Base-by-base conservation (phyloP, 208 protist genomes). In the Zelonia costaricensis region DNA sequence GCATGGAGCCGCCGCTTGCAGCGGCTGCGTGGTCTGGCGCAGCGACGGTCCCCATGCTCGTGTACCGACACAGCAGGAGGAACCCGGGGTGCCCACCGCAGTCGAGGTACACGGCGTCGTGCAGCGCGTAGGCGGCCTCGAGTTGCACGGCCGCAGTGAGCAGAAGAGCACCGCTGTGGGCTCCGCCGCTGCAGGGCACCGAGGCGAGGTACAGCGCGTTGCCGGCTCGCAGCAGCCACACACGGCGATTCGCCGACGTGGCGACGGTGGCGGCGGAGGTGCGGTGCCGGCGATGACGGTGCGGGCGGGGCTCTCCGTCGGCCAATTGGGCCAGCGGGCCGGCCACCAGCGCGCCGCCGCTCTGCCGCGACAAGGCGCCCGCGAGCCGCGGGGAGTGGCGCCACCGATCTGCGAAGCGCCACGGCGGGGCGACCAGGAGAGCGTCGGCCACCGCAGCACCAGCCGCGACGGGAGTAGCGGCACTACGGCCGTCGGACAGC, bases 91-190 rank as follows among this genome's bases (percentile, higher is more conserved):
- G 66, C 1, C 58, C 30, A 31, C 43, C 58, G 7, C 20, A 28
- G 3, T 28, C 31, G 42, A 73, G 52, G 52, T 59, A 73, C 66
- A 66, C 58, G 9, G 28, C 59, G 13, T 73, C 66, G 40, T 73
- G 58, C 6, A 73, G 12, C 5, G 16, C 18, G 12, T 57, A 10
- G 5, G 30, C 20, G 7, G 39, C 0, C 0, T 22, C 28, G 16
- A 73, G 16, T 15, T 48, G 27, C 33, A 66, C 66, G 13, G 42
- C 43, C 13, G 18, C 38, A 3, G 44, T 18, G 20, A 22, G 23
- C 36, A 48, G 43, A 2, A 23, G 25, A 8, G 12, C 3, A 7
- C 0, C 25, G 20, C 5, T 45, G 25, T 39, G 22, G 2, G 42
- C 42, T 46, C n/a, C 20, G 25, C 12, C 35, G 16, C 8, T 27